Evolutionary conservation across 495 filamentous ascomycete species (phyloP), one percentile per base, ranked within the genome.

Genomic region (Aspergillus cristatus): DNA sequence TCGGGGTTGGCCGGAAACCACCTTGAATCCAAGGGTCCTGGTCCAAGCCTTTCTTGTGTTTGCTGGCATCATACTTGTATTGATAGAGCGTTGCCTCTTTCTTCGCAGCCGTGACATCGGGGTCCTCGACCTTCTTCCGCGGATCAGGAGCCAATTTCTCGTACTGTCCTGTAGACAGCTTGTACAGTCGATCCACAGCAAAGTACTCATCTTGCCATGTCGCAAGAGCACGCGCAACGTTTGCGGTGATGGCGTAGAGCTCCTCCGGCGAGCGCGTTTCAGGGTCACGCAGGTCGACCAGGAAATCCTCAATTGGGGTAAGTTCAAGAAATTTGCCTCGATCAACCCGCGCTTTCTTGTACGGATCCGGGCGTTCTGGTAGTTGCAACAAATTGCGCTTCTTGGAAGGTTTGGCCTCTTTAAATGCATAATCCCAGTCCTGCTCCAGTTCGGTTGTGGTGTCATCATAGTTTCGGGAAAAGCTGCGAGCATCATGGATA

Each of bases 181-280:
- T 71, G 14, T 71, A 59, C 25, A 76, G 60, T 37, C 71, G 70
- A 38, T 78, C 70, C 4, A 87, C 67, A 12, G 65, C 65, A 10
- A 75, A 48, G 47, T 70, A 84, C 46, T 88, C 78, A 13, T 77
- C 64, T 51, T 87, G 79, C 64, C 77, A 79, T 4, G 60, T 57
- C 28, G 63, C 59, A 37, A 89, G 45, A 3, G 70, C 68, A 32
- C 64, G 51, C 10, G 68, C 70, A 2, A 68, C 66, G 34, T 75
- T 72, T 20, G 71, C 63, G 3, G 75, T 62, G 11, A 70, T 58
- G 4, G 54, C 51, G 37, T 78, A 76, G 0, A 85, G 66, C 31
- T 71, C 70, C 14, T 70, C 69, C 0, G 55, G 43, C 1, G 62
- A 40, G 32, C 59, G 55, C 15, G 35, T 34, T 29, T 67, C 59